Base-by-base conservation (phyloP, 495 filamentous ascomycete genomes). In the Penicillium dipodomyicola region DNA sequence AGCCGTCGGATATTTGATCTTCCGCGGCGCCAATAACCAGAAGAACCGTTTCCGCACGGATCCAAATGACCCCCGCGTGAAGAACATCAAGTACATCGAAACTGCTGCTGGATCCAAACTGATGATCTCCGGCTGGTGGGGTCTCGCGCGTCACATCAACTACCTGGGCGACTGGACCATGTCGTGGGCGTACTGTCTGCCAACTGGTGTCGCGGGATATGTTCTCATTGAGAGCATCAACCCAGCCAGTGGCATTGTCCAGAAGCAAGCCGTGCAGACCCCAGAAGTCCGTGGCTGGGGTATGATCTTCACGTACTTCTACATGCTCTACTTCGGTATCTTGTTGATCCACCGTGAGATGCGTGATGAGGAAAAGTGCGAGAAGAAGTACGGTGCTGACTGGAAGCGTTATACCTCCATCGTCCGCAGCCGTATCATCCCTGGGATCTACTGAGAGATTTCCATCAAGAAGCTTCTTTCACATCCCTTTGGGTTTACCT, bases 151-250 rank as follows among this genome's bases (percentile, higher is more conserved):
- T 17, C 95, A 98, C 70, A 93, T 97, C 78, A 98, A 97, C 75
- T 97, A 98, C 69, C 72, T 96, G n/a, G 95, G 93, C 39, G 94
- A 98, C 73, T 97, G 93, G 93, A 73, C 92, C 51, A 90, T 96
- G 85, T 82, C 86, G 15, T 97, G 92, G 90, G 85, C 90, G 0
- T 98, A 93, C 72, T 89, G 86, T 56, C 77, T 98, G 20, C 94
- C 95, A 0, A 97, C 94, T 6, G 91, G 91, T 5, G 73, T 96
- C 54, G 87, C 92, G 0, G 92, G 92, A 27, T 96, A 91, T 67
- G 71, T 80, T 55, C 81, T 84, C 25, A 68, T 77, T 48, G 68
- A 80, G 46, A 71, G 62, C 41, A 71, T 80, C 45, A 77, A 71
- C 60, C 65, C 72, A 6, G 58, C 68, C 23, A 82, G 78, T 64